Percentiles rank a stretch among this genome's conserved stretches.
Evolutionary conservation across 2,329 filamentous ascomycete genomes (phyloP).

Genomic region (Nigrospora osmanthi): DNA sequence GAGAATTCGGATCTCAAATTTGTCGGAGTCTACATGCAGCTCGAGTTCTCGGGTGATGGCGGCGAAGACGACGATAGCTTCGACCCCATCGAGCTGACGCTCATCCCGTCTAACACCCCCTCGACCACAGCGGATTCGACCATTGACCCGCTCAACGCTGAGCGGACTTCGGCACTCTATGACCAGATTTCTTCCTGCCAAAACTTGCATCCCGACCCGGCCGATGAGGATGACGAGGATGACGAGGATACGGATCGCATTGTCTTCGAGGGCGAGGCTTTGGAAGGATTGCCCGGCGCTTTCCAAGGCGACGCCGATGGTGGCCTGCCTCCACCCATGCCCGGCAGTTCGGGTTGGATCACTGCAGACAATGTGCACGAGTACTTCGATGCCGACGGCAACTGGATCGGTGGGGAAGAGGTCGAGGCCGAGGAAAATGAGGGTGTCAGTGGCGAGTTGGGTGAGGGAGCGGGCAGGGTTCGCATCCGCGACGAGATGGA

Average conservation of each 20-base stretch:
- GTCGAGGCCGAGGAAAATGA: constrained; percentile 8
- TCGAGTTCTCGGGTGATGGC: constrained; percentile 53
- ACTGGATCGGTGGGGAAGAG: constrained; percentile 55
- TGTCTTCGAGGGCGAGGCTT: constrained; percentile 48
- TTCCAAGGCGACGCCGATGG: constrained; percentile 38
- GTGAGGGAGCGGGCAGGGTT: constrained; percentile 56
- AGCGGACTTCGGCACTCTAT: constrained; percentile 45
- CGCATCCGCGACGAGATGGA: constrained; percentile 46
- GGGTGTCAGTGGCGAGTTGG: constrained; percentile 43
- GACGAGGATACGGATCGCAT: constrained; percentile 40
- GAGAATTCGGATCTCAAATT: constrained; percentile 31
- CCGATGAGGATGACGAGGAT: constrained; percentile 48
- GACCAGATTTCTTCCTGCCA: constrained; percentile 67
- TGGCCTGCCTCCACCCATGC: constrained; percentile 57
- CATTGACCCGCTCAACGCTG: constrained; percentile 17
- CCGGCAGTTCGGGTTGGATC: constrained; percentile 75
- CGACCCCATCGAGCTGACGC: constrained; percentile 58
- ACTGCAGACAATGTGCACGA: constrained; percentile 86
- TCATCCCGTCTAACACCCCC: constrained; percentile 41
- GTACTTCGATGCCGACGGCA: constrained; percentile 74
- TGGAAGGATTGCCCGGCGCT: constrained; percentile 51
- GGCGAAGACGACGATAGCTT: constrained; percentile 55
- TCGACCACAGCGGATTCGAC: constrained; percentile 17
- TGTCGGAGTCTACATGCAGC: constrained; percentile 55
- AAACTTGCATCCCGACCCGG: constrained; percentile 66